phyloP scores from a whole-genome alignment of 192 early-diverging fungal species.

The Coemansia sp. region DNA sequence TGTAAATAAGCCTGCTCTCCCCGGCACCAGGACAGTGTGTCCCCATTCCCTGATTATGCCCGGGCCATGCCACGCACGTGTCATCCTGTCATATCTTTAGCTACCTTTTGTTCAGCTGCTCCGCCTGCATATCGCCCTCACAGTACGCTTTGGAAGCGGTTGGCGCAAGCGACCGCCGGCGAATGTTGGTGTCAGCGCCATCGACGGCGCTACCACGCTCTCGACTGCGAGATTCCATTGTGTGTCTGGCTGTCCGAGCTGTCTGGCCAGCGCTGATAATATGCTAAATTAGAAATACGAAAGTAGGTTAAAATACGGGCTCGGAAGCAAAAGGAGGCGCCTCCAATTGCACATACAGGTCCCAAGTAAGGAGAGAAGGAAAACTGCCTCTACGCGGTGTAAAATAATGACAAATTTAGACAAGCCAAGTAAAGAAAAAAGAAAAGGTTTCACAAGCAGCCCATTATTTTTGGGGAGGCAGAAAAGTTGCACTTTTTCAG shows the following conservation, averaged over 20 bases:
- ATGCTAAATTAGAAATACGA: not conserved
- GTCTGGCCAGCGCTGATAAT: not conserved
- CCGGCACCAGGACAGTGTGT: too few relatives aligned
- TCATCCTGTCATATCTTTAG: constrained; percentile 5
- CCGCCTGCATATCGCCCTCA: constrained; percentile 5
- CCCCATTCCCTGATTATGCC: not conserved
- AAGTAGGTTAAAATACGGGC: not conserved
- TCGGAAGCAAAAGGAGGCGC: not conserved
- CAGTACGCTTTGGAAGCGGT: not conserved
- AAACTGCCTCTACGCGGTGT: not conserved
- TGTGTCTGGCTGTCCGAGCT: not conserved
- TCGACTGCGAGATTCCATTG: constrained; percentile 2
- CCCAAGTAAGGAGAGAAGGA: not conserved
- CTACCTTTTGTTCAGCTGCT: constrained; percentile 15
- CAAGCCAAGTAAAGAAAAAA: not conserved
- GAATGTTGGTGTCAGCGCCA: not conserved
- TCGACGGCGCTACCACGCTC: constrained; percentile 6
- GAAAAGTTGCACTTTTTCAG: not conserved
- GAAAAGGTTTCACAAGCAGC: not conserved
- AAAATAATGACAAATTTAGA: not conserved
- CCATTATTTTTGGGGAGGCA: not conserved
- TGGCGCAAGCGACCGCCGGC: constrained; percentile 5
- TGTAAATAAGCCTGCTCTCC: not conserved
- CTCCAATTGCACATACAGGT: not conserved
- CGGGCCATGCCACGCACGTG: constrained; percentile 11